These are phyloP conservation scores for Cyclotella kingstonii DNA, from an alignment of 108 stramenopile genomes.

Conservation along the genomic window DNA sequence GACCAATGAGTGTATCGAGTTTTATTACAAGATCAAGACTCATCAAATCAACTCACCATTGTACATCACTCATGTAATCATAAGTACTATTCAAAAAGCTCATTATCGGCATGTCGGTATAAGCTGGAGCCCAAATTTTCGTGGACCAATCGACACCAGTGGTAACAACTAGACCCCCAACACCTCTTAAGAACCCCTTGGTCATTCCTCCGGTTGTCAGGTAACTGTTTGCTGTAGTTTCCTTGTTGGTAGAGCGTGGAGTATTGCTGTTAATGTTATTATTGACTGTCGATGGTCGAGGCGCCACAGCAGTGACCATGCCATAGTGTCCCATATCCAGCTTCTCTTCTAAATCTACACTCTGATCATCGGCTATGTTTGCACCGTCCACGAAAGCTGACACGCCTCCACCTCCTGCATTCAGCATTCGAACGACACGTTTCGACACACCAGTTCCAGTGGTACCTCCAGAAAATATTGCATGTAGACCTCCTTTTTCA, in stretches of 20 bases:
- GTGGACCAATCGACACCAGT: slow-evolving; percentile 90
- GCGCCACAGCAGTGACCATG: slow-evolving; percentile 69
- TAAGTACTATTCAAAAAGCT: slow-evolving; percentile 81
- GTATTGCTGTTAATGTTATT: slow-evolving; percentile 31
- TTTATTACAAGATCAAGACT: too few species aligned
- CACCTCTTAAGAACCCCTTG: slow-evolving; percentile 74
- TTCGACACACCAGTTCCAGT: slow-evolving; percentile 53
- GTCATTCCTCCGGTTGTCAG: slow-evolving; percentile 37
- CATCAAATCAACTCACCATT: slow-evolving; percentile 59
- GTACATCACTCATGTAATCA: slow-evolving; percentile 90
- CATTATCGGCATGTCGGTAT: slow-evolving; percentile 65
- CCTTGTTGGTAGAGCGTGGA: slow-evolving; percentile 10
- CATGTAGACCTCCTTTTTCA: slow-evolving; percentile 67
- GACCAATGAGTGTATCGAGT: too few species aligned
- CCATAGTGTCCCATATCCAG: slow-evolving; percentile 64
- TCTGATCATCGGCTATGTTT: slow-evolving; percentile 8
- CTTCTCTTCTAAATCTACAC: slow-evolving; percentile 17
- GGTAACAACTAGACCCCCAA: slow-evolving; percentile 70
- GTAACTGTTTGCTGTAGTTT: slow-evolving; percentile 2
- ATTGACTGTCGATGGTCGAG: slow-evolving; percentile 48
- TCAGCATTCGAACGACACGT: slow-evolving; percentile 52
- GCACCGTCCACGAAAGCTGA: not conserved
- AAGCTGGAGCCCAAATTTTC: slow-evolving; percentile 87
- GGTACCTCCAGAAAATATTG: slow-evolving; percentile 33
- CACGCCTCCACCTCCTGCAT: slow-evolving; percentile 32